Evolutionary conservation across 495 filamentous ascomycete species (phyloP).

Genomic region (Penicillium flavigenum): DNA sequence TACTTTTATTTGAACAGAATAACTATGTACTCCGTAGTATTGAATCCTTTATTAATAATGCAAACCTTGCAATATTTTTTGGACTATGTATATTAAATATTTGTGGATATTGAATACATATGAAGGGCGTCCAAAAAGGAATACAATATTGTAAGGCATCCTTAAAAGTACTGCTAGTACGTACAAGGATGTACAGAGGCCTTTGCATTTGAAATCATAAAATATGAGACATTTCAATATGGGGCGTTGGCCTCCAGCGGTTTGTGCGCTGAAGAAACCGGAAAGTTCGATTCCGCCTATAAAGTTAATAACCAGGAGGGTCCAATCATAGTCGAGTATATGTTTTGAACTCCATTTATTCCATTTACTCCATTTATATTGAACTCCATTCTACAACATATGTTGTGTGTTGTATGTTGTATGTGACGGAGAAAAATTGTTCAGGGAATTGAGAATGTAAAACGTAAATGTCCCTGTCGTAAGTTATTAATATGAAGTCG

Average conservation of each 20-base stretch:
- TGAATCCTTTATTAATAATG: not conserved
- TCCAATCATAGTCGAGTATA: not conserved
- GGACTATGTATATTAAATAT: not conserved
- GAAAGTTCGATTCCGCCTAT: not conserved
- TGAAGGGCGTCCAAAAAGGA: not conserved
- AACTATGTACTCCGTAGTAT: not conserved
- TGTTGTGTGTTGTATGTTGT: no score
- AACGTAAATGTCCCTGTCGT: no score
- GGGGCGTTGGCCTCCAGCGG: not conserved
- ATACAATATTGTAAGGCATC: not conserved
- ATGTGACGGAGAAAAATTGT: no score
- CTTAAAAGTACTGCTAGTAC: not conserved
- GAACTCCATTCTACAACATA: no score
- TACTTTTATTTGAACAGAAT: no score
- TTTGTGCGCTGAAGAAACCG: not conserved
- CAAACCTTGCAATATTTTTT: not conserved
- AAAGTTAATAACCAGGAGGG: not conserved
- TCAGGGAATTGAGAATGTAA: no score
- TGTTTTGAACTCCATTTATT: not conserved
- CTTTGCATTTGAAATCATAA: not conserved
- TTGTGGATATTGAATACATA: not conserved
- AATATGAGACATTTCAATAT: not conserved
- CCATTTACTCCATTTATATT: no score
- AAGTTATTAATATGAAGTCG: not conserved
- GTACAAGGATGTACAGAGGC: not conserved